Base-by-base conservation (phyloP, 2,329 filamentous ascomycete genomes). In the Drechslera avenae region DNA sequence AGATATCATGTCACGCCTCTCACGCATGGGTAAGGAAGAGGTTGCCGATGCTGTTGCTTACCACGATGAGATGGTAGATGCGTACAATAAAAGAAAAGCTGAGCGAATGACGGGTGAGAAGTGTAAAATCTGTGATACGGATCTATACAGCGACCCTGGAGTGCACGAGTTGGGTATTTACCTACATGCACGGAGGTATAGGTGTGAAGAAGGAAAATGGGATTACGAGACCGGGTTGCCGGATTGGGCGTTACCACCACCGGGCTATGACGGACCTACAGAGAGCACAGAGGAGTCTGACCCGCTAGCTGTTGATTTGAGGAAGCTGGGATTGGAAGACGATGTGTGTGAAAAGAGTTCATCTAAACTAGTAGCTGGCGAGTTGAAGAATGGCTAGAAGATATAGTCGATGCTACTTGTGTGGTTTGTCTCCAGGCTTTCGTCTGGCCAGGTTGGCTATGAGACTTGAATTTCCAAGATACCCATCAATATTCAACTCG, bases 1-100 rank as follows among this genome's bases (percentile, higher is more conserved):
- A 53, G 91, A 96, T 68, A 88, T 99, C 62, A 92, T 99, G 71
- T 86, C 86, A 16, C 85, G 91, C 1, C 82, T 99, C 3, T 86
- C 86, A 26, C 85, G 86, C 26, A 97, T 99, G 91, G 94, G 94
- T 60, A 97, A 97, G 74, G 87, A 91, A 13, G 92, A 99, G 63
- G 85, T 93, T 7, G 90, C 93, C 1, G 88, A 96, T 66, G 91
- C 94, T 0, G 87, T 95, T 14, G 90, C 90, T 1, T 97, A 97
- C 75, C 90, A 97, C 69, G 90, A 97, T 68, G 90, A 94, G 63
- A 92, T 97, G 85, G 87, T 97, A 31, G 88, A 92, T 61, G 82
- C 88, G 47, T 97, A 97, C 73, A 86, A 96, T 69, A 91, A 92
- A 75, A 85, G 87, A 64, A 92, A 93, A 64, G 93, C 92, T 1